Evolutionary conservation across 176 grass and related monocot species (phyloP).

Genomic region (Zoysia pacifica): DNA sequence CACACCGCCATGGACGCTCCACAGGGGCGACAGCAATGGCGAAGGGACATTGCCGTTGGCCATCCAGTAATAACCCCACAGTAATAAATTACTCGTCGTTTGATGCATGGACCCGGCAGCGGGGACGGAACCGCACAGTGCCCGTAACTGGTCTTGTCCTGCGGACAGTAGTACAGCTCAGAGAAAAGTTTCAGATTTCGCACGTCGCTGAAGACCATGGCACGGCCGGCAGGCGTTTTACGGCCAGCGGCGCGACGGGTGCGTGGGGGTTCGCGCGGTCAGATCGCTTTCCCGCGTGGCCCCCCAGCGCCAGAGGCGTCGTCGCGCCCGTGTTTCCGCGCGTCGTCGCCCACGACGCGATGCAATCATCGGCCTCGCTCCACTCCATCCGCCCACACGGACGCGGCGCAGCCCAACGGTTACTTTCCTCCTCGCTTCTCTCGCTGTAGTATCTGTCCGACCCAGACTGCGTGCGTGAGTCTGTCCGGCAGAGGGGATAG

Average conservation of each 20-base stretch:
- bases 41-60: constrained; percentile 31
- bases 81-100: constrained; percentile 19
- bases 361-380: neutral
- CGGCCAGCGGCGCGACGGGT: neutral
- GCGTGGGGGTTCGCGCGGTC: constrained; percentile 1
- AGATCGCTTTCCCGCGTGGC: constrained; percentile 34
- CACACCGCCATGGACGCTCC: neutral
- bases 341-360: neutral
- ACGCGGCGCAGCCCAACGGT: constrained; percentile 45
- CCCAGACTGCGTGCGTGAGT: neutral
- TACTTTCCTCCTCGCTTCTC: constrained; percentile 26
- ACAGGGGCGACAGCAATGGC: neutral
- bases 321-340: neutral
- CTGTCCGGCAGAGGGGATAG: neutral
- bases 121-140: neutral
- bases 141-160: neutral
- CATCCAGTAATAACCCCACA: neutral
- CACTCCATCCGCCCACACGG: neutral
- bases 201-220: constrained; percentile 22
- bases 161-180: neutral
- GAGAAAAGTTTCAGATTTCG: neutral
- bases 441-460: neutral
- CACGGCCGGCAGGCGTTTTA: constrained; percentile 12
- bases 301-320: neutral
- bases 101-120: neutral